These are phyloP conservation scores for Agroathelia rolfsii DNA, from an alignment of 1,284 basidiomycete species.

Conservation along the genomic window DNA sequence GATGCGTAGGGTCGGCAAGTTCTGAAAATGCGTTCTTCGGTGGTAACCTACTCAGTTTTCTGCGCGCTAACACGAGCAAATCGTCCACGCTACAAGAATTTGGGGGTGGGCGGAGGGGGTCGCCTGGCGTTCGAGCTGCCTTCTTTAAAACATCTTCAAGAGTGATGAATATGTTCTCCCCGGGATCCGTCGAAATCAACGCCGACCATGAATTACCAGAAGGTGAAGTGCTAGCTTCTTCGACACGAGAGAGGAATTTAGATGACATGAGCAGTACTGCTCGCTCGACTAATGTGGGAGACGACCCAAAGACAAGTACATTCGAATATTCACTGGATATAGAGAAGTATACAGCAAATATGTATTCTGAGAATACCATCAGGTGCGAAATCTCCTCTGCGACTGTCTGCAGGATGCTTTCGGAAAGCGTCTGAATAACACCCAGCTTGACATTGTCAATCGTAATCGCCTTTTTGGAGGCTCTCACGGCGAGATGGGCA, in stretches of 20 bases:
- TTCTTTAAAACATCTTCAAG: constrained; percentile 59
- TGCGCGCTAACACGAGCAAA: constrained; percentile 45
- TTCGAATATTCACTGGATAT: too few species aligned
- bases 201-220: constrained; percentile 17
- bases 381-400: too few species aligned
- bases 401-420: too few species aligned
- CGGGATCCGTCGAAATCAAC: constrained; percentile 7
- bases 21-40: constrained; percentile 51
- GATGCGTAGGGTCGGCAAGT: constrained; percentile 38
- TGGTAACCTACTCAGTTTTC: constrained; percentile 51
- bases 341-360: too few species aligned
- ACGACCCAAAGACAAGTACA: too few species aligned
- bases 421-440: too few species aligned
- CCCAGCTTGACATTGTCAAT: too few species aligned
- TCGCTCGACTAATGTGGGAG: constrained; percentile 51
- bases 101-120: constrained; percentile 50
- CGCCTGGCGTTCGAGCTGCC: constrained; percentile 43
- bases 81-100: constrained; percentile 47
- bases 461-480: constrained; percentile 37
- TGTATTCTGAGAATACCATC: too few species aligned
- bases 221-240: constrained; percentile 23
- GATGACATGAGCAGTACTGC: constrained; percentile 50
- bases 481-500: constrained; percentile 43
- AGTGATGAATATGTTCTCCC: constrained; percentile 20
- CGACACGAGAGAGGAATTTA: constrained; percentile 54